Conservation (phyloP, 176 grass and related monocot species). For the Puccinellia tenuiflora region DNA sequence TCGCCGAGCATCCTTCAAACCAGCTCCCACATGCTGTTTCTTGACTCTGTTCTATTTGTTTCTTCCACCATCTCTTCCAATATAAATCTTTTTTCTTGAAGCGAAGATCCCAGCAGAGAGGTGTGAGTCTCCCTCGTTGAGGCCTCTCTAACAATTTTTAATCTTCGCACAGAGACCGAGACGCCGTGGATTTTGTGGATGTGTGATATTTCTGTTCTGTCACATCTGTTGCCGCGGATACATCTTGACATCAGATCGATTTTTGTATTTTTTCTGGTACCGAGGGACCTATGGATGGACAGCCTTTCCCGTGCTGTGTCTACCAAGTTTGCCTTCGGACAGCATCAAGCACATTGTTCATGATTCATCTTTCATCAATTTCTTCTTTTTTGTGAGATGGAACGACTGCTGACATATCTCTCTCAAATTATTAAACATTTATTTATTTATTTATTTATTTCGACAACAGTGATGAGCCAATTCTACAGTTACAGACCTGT, state of each 20-base stretch:
- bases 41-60: too few species aligned
- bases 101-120: slow-evolving; percentile 54
- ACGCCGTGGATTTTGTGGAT: slow-evolving; percentile 42
- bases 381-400: not conserved
- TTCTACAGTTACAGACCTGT: slow-evolving; percentile 48
- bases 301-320: slow-evolving; percentile 28
- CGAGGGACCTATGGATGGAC: slow-evolving; percentile 63
- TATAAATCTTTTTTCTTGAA: not conserved
- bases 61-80: too few species aligned
- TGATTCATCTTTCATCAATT: not conserved
- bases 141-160: slow-evolving; percentile 28
- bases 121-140: slow-evolving; percentile 7
- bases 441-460: not conserved
- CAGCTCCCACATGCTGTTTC: rapidly evolving
- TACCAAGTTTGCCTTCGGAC: slow-evolving; percentile 56
- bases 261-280: not conserved
- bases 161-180: slow-evolving; percentile 27
- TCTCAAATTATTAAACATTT: not conserved
- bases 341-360: not conserved
- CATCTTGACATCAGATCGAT: not conserved
- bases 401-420: slow-evolving; percentile 13
- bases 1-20: slow-evolving; percentile 27
- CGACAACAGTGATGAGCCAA: slow-evolving; percentile 36
- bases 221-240: slow-evolving; percentile 36
- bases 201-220: slow-evolving; percentile 32